These are phyloP conservation scores for Pichia occidentalis DNA, from an alignment of 805 yeast genomes.

Conservation along the genomic window DNA sequence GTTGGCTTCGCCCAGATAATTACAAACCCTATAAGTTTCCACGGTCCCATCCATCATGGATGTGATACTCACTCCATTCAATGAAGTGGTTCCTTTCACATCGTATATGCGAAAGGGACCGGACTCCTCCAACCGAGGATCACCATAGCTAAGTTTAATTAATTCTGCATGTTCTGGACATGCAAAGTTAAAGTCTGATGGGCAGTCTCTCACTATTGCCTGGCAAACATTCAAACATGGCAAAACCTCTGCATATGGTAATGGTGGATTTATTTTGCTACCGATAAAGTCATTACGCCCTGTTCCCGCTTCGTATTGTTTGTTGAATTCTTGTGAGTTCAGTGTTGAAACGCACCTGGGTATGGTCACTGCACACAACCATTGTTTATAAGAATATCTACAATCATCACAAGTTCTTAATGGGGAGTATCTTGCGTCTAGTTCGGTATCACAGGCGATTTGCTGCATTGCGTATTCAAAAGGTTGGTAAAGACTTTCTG, in stretches of 20 bases:
- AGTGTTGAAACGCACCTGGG: conserved; percentile 68
- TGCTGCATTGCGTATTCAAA: conserved; percentile 74
- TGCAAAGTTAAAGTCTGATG: conserved; percentile 61
- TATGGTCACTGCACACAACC: conserved; percentile 86
- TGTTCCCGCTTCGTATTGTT: conserved; percentile 37
- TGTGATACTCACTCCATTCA: conserved; percentile 23
- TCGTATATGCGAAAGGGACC: too few relatives aligned
- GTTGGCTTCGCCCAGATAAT: conserved; percentile 29
- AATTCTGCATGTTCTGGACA: conserved; percentile 53
- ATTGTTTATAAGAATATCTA: conserved; percentile 59
- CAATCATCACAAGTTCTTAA: conserved; percentile 70
- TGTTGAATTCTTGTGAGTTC: conserved; percentile 36
- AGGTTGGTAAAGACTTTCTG: conserved; percentile 48
- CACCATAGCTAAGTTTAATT: conserved; percentile 35
- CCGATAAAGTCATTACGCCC: conserved; percentile 61
- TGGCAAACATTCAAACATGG: conserved; percentile 85
- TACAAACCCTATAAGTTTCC: conserved; percentile 33
- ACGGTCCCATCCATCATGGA: conserved; percentile 4
- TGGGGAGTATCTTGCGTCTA: conserved; percentile 67
- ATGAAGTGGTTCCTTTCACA: too few relatives aligned
- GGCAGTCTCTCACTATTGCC: conserved; percentile 76
- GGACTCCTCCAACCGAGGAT: conserved; percentile 16
- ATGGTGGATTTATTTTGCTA: conserved; percentile 44
- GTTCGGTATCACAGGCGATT: conserved; percentile 63
- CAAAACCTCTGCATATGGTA: conserved; percentile 64